phyloP scores from a whole-genome alignment of 345 rosid species.

The Salix purpurea region DNA sequence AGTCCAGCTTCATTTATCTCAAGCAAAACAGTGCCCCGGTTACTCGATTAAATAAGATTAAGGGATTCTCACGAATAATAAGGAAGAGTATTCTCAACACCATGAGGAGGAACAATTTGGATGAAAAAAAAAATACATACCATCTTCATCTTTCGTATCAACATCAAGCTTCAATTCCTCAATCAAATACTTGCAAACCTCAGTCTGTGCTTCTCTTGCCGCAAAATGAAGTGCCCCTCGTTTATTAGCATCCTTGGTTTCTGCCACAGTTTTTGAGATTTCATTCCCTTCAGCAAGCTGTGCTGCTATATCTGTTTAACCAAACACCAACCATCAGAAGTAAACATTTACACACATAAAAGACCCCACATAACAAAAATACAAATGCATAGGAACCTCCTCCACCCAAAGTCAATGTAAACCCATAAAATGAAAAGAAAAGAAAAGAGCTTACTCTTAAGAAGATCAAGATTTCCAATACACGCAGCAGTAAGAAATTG shows the following conservation, averaged over 20 bases:
- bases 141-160: slow-evolving; percentile 74
- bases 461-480: slow-evolving; percentile 76
- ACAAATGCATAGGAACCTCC: background rate
- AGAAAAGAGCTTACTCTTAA: slow-evolving; percentile 56
- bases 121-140: slow-evolving; percentile 26
- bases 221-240: slow-evolving; percentile 95
- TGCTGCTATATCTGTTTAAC: slow-evolving; percentile 48
- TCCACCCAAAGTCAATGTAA: background rate
- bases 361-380: background rate
- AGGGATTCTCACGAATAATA: background rate
- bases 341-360: background rate
- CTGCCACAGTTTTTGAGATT: slow-evolving; percentile 54
- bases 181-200: slow-evolving; percentile 71
- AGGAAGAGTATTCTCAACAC: background rate
- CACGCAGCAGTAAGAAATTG: slow-evolving; percentile 63
- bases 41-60: background rate
- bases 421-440: background rate
- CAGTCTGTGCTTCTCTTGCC: slow-evolving; percentile 81
- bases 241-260: slow-evolving; percentile 83
- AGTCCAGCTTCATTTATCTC: background rate
- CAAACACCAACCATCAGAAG: slow-evolving; percentile 8
- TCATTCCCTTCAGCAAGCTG: slow-evolving; percentile 85
- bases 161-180: slow-evolving; percentile 74
- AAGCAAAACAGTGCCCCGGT: background rate
- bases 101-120: background rate